Base-by-base conservation (phyloP, 169 alveolate genomes). In the Theileria annulata region DNA sequence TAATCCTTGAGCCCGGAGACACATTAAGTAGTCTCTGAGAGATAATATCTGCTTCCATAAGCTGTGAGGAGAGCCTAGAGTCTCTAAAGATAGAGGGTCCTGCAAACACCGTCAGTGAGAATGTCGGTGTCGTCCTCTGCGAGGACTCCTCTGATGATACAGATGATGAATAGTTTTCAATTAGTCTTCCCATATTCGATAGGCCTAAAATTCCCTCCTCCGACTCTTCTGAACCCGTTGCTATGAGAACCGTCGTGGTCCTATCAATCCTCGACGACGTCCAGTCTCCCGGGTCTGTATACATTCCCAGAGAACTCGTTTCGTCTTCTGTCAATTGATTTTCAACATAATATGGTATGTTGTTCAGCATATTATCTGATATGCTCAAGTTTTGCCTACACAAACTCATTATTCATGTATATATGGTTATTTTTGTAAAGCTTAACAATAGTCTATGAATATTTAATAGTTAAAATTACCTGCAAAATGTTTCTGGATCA, bases 51-150 rank as follows among this genome's bases (percentile, higher is more conserved):
- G 35, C 60, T 10, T 58, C 80, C 17, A n/a, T 21, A 23, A 13
- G 1, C 51, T 51, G 80, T 0, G 85, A 10, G 0, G 80, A 21
- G 9, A 12, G 51, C 3, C 35, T 0, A 30, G 48, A 25, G 60
- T 80, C 88, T n/a, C 79, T 56, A 19, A 74, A 4, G 37, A 56
- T 33, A 1, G 77, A 77, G 42, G 88, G 66, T 5, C 85, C 88
- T 23, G 88, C 54, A 68, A 63, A 81, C 15, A 81, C 71, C 1
- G 88, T 81, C 68, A 81, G 47, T 31, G 88, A 81, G 6, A 81
- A 28, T 28, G 88, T 81, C 10, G 85, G 83, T 0, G 68, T 75
- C 10, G 63, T 10, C 77, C 77, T 70, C 66, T n/a, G 33, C 33
- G 67, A 25, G 25, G 27, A 21, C 31, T 70, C 77, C 49, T 70